phyloP scores from a whole-genome alignment of 148 eudicot species.

The Diospyros kaki region DNA sequence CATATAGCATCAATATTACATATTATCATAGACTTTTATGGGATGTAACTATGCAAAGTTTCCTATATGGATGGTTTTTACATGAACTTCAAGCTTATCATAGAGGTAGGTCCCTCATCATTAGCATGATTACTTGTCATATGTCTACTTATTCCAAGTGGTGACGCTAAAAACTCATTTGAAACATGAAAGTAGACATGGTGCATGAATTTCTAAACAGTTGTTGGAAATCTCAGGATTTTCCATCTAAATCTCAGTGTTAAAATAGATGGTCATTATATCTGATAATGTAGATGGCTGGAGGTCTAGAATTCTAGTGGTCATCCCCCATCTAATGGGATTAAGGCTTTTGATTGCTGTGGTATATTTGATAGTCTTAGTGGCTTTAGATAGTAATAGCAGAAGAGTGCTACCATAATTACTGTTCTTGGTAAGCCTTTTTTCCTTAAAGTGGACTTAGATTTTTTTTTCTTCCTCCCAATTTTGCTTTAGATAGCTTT shows the following conservation, averaged over 20 bases:
- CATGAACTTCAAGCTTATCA: conserved; percentile 13
- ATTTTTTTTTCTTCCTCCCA: background rate
- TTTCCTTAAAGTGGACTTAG: background rate
- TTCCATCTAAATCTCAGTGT: background rate
- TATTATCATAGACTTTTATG: conserved; percentile 6
- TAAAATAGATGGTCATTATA: background rate
- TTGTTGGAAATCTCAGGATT: background rate
- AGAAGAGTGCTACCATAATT: background rate
- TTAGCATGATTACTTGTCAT: background rate
- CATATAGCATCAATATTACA: background rate
- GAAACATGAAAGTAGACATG: background rate
- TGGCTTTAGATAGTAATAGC: background rate
- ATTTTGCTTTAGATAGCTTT: background rate
- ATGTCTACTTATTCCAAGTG: background rate
- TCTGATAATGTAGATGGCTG: no score
- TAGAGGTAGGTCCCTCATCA: background rate
- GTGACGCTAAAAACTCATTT: background rate
- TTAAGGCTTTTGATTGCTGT: no score
- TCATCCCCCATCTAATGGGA: no score
- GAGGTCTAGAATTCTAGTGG: no score
- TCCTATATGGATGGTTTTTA: conserved; percentile 13
- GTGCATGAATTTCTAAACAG: background rate
- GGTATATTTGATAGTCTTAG: no score
- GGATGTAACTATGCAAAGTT: conserved; percentile 10
- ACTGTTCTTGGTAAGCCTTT: background rate